Conservation (phyloP, 805 yeast species). For the Saccharomycopsis sp. region DNA sequence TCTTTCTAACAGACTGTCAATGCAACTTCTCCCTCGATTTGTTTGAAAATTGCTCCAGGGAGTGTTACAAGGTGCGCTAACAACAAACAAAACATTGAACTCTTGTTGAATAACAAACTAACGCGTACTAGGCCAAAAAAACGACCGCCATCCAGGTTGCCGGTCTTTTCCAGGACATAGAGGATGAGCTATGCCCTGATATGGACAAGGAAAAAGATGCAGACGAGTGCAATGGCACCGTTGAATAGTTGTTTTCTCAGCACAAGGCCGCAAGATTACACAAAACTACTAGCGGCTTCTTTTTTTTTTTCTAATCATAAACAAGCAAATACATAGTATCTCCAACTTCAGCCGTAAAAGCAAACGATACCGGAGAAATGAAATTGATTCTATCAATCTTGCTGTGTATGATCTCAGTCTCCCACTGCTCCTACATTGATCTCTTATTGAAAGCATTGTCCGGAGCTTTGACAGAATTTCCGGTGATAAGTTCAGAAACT, state of each 20-base stretch:
- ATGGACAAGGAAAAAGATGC: too few species aligned
- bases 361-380: too few species aligned
- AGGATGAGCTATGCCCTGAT: neutral
- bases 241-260: too few species aligned
- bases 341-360: too few species aligned
- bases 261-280: too few species aligned
- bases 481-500: neutral
- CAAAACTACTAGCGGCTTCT: too few species aligned
- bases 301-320: too few species aligned
- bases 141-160: neutral
- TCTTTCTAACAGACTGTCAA: neutral
- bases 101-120: neutral
- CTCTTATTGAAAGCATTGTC: neutral
- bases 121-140: neutral
- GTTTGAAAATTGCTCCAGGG: neutral
- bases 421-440: neutral
- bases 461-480: neutral
- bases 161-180: neutral
- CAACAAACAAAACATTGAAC: too few species aligned
- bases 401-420: too few species aligned
- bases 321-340: too few species aligned
- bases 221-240: too few species aligned
- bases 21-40: neutral
- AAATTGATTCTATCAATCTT: too few species aligned
- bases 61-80: conserved; percentile 1